A percentile compares a stretch with the other conserved stretches of the same genome.
These are phyloP conservation scores for Penicillium polonicum DNA, from an alignment of 2,329 filamentous ascomycete species.

Conservation along the genomic window DNA sequence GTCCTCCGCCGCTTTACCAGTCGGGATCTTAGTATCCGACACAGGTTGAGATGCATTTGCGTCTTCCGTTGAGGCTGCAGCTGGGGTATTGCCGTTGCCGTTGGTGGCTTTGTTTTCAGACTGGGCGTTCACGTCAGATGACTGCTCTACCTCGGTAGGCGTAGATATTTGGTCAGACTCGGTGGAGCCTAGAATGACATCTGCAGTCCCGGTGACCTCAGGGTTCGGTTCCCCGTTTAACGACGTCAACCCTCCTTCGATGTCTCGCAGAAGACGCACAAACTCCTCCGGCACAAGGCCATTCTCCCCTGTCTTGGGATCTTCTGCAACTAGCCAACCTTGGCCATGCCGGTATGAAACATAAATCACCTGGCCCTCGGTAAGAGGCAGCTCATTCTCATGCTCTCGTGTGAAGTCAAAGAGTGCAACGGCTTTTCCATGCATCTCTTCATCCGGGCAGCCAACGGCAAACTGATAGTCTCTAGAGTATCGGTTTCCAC, in stretches of 20 bases:
- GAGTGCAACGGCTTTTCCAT: constrained; percentile 90
- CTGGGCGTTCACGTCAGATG: constrained; percentile 2
- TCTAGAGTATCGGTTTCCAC: constrained; percentile 72
- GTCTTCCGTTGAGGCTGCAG: constrained; percentile 3
- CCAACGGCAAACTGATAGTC: constrained; percentile 95
- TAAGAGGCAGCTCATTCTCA: constrained; percentile 88
- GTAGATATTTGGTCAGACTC: constrained; percentile 34
- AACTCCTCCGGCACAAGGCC: constrained; percentile 96
- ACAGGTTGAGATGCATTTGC: constrained; percentile 4
- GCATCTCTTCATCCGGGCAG: constrained; percentile 94
- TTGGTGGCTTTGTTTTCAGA: constrained; percentile 7
- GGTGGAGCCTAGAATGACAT: constrained; percentile 56
- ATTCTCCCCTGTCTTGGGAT: constrained; percentile 89
- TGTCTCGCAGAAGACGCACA: constrained; percentile 85
- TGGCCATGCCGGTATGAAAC: constrained; percentile 95
- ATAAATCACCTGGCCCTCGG: constrained; percentile 93
- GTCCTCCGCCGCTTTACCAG: not conserved
- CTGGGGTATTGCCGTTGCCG: constrained; percentile 12
- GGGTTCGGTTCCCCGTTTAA: constrained; percentile 56
- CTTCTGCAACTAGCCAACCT: constrained; percentile 95
- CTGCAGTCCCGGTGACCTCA: constrained; percentile 47
- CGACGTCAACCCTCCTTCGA: constrained; percentile 82
- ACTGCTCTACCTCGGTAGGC: constrained; percentile 30
- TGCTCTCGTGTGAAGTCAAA: constrained; percentile 96
- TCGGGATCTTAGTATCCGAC: constrained; percentile 2